Evolutionary conservation across 176 grass and related monocot species (phyloP), one percentile per base, ranked within the genome.

Genomic region (Zea luxurians): DNA sequence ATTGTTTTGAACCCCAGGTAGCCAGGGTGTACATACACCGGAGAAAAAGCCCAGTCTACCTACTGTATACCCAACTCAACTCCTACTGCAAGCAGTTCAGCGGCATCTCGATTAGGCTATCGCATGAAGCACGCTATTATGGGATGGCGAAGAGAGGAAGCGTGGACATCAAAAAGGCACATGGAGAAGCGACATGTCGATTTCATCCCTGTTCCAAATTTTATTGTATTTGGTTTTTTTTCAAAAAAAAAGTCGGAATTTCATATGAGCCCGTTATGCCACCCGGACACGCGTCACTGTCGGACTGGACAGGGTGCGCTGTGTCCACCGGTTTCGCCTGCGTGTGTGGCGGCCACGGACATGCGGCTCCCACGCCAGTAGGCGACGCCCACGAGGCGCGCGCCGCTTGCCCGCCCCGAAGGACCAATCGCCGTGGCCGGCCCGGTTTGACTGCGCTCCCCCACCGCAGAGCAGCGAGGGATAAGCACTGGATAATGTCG

Each of bases 111-210:
- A 40, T n/a, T 6, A 60, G 75, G 68, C 17, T 48, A 17, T 75
- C 63, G 52, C 80, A 61, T 52, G 68, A 87, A 50, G 35, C 61
- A 67, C 71, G 57, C 34, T 48, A 41, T 48, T 8, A 27, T 15
- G 43, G 66, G 64, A 53, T 2, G 4, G 1, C 0, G 12, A 1
- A n/a, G 13, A 50, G 1, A 37, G n/a, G 2, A 13, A 4, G 59
- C 59, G 21, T 61, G 59, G 9, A 21, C 61, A 58, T 36, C 59
- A 37, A n/a, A 44, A 38, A 27, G 27, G 68, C 44, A 35, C 59
- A 42, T 4, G 68, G 45, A 45, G 34, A 13, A 57, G 9, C 3
- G 16, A 53, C 37, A 13, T 0, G 68, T 35, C 47, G 11, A 15
- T 21, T 21, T 21, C 4, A 0, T 11, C 36, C 27, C 17, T 4